Conservation (phyloP, 1,139 yeast species). For the Barnettozyma hawaiiensis region DNA sequence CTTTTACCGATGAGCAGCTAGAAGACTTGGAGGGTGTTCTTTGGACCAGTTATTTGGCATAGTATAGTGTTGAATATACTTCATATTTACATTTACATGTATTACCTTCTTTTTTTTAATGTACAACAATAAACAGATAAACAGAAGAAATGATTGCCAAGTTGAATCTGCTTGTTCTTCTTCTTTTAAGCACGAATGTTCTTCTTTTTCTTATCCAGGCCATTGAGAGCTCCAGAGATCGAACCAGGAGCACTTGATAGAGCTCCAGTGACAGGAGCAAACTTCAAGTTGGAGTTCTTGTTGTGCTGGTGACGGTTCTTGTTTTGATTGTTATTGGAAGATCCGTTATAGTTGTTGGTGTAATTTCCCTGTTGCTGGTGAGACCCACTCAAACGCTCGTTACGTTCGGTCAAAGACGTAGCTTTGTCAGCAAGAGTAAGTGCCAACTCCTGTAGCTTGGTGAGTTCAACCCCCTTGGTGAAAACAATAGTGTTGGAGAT, state of each 20-base stretch:
- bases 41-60: conserved; percentile 89
- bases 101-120: conserved; percentile 2
- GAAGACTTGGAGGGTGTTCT: conserved; percentile 93
- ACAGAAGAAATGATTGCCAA: no score
- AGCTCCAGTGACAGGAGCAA: conserved; percentile 30
- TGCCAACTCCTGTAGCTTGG: conserved; percentile 86
- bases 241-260: conserved; percentile 28
- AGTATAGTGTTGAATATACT: no score
- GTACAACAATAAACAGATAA: conserved; percentile 1
- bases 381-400: conserved; percentile 77
- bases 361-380: conserved; percentile 25
- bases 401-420: conserved; percentile 72
- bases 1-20: conserved; percentile 72
- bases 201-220: conserved; percentile 29
- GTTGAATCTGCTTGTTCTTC: not conserved
- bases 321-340: conserved; percentile 16
- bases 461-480: conserved; percentile 71
- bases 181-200: conserved; percentile 10
- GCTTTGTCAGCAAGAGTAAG: conserved; percentile 84
- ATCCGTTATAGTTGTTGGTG: conserved; percentile 11
- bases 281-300: conserved; percentile 26
- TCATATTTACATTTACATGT: not conserved
- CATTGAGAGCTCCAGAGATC: conserved; percentile 31
- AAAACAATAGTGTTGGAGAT: conserved; percentile 52
- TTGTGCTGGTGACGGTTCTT: conserved; percentile 24